Conservation (phyloP, 176 grass and related monocot genomes). For the Cenchrus purpureus region DNA sequence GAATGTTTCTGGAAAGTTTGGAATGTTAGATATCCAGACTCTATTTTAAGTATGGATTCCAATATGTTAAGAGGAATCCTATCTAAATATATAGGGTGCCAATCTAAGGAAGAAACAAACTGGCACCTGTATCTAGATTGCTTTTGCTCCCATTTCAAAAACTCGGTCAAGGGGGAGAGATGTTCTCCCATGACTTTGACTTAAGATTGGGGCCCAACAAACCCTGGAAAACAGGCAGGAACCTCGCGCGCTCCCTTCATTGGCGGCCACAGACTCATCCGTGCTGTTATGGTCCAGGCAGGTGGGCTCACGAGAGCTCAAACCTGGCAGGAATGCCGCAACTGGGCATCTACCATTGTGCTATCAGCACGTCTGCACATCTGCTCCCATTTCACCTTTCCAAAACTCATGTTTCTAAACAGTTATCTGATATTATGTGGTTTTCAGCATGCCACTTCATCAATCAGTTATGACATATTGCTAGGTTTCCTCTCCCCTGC, state of each 20-base stretch:
- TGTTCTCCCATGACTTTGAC: too few relatives aligned
- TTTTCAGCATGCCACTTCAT: background rate
- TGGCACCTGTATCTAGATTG: background rate
- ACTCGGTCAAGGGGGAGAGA: too few relatives aligned
- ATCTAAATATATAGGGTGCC: background rate
- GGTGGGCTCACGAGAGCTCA: too few relatives aligned
- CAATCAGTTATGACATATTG: background rate
- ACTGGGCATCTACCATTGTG: too few relatives aligned
- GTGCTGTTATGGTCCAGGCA: too few relatives aligned
- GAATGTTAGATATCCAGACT: background rate
- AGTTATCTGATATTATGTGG: background rate
- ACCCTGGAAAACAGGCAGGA: too few relatives aligned
- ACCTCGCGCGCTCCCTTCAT: too few relatives aligned
- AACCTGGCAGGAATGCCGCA: too few relatives aligned
- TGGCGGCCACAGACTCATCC: too few relatives aligned
- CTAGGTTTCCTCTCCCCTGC: background rate
- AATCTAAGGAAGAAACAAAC: background rate
- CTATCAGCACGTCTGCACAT: too few relatives aligned
- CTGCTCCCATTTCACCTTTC: too few relatives aligned
- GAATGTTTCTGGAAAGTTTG: background rate
- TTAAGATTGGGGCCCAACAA: too few relatives aligned
- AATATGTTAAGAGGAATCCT: background rate
- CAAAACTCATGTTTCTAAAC: background rate
- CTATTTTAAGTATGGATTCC: background rate
- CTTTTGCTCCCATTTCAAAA: background rate